Evolutionary conservation across 352 stramenopile genomes (phyloP).

Genomic region (Salisapilia sapeloensis): DNA sequence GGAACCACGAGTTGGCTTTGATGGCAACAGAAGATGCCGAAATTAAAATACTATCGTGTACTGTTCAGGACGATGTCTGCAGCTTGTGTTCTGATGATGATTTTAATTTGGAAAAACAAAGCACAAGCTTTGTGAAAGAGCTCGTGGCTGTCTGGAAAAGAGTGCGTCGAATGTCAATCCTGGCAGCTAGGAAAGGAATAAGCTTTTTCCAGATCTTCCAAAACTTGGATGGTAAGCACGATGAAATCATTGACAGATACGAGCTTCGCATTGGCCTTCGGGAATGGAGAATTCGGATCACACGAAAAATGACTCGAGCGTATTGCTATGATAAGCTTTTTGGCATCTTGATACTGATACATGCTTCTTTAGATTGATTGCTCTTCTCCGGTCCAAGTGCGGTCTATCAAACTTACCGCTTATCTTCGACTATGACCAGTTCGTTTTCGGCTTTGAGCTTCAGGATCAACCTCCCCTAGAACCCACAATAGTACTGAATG

Average conservation of each 20-base stretch:
- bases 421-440: constrained; percentile 22
- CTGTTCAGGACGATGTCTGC: background rate
- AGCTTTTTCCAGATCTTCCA: constrained; percentile 11
- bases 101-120: constrained; percentile 4
- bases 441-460: constrained; percentile 37
- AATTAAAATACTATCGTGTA: background rate
- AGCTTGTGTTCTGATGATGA: background rate
- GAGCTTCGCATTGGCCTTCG: constrained; percentile 31
- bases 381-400: constrained; percentile 29
- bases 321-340: constrained; percentile 6
- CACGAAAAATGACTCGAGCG: constrained; percentile 42
- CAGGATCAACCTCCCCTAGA: background rate
- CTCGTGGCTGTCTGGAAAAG: constrained; percentile 31
- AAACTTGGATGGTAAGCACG: constrained; percentile 22
- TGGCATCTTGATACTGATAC: background rate
- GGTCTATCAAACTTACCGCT: constrained; percentile 16
- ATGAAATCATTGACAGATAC: constrained; percentile 40
- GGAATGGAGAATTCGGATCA: constrained; percentile 29
- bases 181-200: constrained; percentile 9
- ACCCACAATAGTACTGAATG: background rate
- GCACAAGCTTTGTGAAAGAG: constrained; percentile 13
- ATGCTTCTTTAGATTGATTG: constrained; percentile 15
- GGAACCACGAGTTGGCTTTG: background rate
- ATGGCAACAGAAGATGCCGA: background rate
- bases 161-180: constrained; percentile 22